Conservation (phyloP, 257 asterid genomes). For the Capsicum chinense region DNA sequence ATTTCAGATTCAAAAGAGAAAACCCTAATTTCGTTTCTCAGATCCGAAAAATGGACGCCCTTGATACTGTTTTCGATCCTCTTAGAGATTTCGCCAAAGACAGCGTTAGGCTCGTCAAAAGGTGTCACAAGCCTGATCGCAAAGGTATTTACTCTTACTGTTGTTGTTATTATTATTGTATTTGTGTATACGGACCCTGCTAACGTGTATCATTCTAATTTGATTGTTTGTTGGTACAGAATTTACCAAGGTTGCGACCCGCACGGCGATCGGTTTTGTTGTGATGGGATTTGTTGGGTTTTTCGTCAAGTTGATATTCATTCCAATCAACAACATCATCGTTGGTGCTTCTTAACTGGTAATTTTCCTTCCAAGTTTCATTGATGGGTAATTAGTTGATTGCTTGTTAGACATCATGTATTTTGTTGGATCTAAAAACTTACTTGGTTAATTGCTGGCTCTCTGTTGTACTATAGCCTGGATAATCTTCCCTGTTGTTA, state of each 20-base stretch:
- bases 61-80: constrained; percentile 46
- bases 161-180: background rate
- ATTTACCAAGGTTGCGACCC: constrained; percentile 45
- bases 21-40: background rate
- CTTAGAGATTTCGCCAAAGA: constrained; percentile 46
- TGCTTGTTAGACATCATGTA: background rate
- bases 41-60: constrained; percentile 39
- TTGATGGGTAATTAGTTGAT: background rate
- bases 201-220: background rate
- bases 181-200: too few species aligned
- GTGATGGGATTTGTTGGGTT: constrained; percentile 51
- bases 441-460: background rate
- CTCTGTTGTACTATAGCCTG: background rate
- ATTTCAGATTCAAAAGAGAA: background rate
- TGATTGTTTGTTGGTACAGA: constrained; percentile 28
- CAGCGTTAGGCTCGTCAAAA: constrained; percentile 45
- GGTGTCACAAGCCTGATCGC: constrained; percentile 49
- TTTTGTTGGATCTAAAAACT: background rate
- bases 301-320: constrained; percentile 50
- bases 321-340: constrained; percentile 49
- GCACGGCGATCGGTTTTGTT: constrained; percentile 47
- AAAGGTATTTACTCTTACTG: constrained; percentile 30
- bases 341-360: constrained; percentile 41
- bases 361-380: background rate
- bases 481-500: background rate